A percentile compares a stretch with the other conserved stretches of the same genome.
Conservation (phyloP, 2,329 filamentous ascomycete species). For the Dothistroma pini region DNA sequence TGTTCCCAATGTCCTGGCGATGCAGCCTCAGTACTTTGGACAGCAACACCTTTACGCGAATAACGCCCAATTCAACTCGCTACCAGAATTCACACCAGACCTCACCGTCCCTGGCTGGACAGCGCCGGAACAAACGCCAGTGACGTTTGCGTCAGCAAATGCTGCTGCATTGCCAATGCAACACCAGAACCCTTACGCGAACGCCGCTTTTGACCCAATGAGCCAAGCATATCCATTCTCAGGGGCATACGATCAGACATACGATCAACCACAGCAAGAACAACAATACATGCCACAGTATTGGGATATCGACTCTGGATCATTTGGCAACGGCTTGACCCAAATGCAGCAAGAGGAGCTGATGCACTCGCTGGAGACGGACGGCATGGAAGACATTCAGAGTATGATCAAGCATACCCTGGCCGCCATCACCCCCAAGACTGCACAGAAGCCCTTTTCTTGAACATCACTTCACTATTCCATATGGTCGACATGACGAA, state of each 20-base stretch:
- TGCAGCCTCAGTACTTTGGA: slow-evolving; percentile 11
- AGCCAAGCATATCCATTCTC: slow-evolving; percentile 29
- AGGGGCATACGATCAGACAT: slow-evolving; percentile 11
- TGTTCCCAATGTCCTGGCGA: slow-evolving; percentile 16
- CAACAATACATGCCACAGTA: slow-evolving; percentile 24
- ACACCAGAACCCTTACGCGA: slow-evolving; percentile 18
- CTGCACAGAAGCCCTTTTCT: slow-evolving; percentile 14
- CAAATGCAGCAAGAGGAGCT: slow-evolving; percentile 37
- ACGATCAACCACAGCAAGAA: slow-evolving; percentile 8
- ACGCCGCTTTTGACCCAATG: slow-evolving; percentile 27
- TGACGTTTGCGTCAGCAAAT: slow-evolving; percentile 13
- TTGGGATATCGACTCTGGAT: slow-evolving; percentile 29
- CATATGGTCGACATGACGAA: neutral
- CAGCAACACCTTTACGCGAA: slow-evolving; percentile 22
- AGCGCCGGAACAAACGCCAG: slow-evolving; percentile 16
- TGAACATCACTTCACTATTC: neutral
- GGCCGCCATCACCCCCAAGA: slow-evolving; percentile 28
- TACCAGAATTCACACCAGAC: slow-evolving; percentile 32
- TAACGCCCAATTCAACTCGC: slow-evolving; percentile 26
- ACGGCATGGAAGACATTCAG: slow-evolving; percentile 39
- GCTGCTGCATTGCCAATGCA: slow-evolving; percentile 16
- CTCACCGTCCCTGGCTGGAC: slow-evolving; percentile 26
- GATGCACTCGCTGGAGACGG: slow-evolving; percentile 36
- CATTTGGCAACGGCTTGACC: slow-evolving; percentile 34
- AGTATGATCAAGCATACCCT: slow-evolving; percentile 34